Evolutionary conservation across 345 rosid species (phyloP).

Genomic region (Mangifera indica): DNA sequence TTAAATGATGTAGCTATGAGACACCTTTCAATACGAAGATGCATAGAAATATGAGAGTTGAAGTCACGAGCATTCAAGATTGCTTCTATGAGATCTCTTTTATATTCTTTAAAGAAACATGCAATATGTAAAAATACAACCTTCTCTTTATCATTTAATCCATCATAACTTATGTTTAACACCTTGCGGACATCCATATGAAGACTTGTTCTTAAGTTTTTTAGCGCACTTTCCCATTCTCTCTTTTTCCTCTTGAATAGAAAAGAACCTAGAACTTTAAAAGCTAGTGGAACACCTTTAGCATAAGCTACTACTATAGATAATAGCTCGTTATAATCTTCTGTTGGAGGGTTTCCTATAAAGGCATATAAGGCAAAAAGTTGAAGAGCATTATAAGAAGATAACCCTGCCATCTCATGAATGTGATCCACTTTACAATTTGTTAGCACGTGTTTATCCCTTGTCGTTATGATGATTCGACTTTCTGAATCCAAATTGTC

Average conservation of each 20-base stretch:
- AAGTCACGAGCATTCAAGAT: no score
- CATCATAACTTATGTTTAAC: background rate
- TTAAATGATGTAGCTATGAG: no score
- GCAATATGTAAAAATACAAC: no score
- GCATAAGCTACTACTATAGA: background rate
- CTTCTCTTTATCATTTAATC: no score
- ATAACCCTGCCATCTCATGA: background rate
- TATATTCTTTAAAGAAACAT: no score
- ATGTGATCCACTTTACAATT: no score
- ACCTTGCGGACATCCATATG: background rate
- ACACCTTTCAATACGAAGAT: no score
- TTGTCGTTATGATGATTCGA: slow-evolving; percentile 21
- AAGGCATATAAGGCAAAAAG: slow-evolving; percentile 27
- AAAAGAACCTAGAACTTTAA: slow-evolving; percentile 19
- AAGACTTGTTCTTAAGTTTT: background rate
- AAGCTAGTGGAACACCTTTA: slow-evolving; percentile 23
- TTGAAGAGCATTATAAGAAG: slow-evolving; percentile 15
- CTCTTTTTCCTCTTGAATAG: background rate
- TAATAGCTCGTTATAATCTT: no score
- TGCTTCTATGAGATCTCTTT: no score
- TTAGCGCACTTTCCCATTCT: slow-evolving; percentile 9
- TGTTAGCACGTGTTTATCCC: slow-evolving; percentile 10
- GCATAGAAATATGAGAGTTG: no score
- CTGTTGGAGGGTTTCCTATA: background rate
- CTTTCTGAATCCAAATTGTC: slow-evolving; percentile 14